Base-by-base conservation (phyloP, 768 basidiomycete genomes). In the Pisolithus microcarpus region DNA sequence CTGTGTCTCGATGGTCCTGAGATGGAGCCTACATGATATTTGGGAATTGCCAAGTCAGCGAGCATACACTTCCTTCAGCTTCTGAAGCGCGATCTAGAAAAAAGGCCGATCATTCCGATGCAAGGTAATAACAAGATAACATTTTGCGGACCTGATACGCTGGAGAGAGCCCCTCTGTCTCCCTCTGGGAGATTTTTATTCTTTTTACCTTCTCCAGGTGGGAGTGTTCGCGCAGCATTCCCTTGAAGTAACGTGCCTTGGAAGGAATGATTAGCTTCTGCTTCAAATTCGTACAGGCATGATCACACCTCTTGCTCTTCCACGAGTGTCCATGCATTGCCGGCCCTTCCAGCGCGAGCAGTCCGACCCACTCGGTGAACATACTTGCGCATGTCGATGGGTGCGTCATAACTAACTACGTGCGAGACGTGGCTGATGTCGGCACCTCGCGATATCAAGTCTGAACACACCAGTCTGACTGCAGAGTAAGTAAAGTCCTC, bases 321-420 rank as follows among this genome's bases (percentile, higher is more conserved):
- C 7, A 98, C 89, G 59, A 98, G 68, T 2, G 34, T 34, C 34
- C 34, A 99, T 2, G 94, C 93, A 56, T 87, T 80, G 6, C 96
- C 96, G 19, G 71, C 69, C 43, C 87, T 75, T 7, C 96, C 96
- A 3, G 96, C 96, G 46, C 96, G 79, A 3, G 96, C 96, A 5
- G 96, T 98, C 40, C 96, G 78, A 19, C 96, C 96, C 8, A 94
- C 95, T 48, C 96, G 85, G 67, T 99, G 96, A 10, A 99, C 90
- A 62, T 99, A 99, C 66, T 98, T 98, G 46, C 91, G 80, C 81
- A 97, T 93, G 65, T 98, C 96, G 34, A 96, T 78, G 8, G 96
- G 94, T 2, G 82, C 84, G 64, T 99, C 96, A 65, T 99, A 98
- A 61, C 86, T 93, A 43, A 99, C 80, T 28, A 99, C 95, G 66